Evolutionary conservation across 2,329 filamentous ascomycete genomes (phyloP).

Genomic region (Pseudogymnoascus sp.): DNA sequence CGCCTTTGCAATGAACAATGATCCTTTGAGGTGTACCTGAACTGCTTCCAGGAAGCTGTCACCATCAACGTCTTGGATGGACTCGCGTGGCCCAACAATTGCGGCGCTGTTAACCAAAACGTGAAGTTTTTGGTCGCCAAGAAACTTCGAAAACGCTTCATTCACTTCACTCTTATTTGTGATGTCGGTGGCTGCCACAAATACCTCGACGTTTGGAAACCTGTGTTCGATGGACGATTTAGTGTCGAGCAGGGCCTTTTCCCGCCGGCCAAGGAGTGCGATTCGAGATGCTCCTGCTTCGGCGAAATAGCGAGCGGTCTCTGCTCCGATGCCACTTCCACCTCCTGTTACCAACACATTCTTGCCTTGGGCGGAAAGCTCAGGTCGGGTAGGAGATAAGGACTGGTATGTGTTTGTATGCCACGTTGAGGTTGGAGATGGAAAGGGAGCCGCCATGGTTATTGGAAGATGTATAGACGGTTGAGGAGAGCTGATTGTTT

Average conservation of each 20-base stretch:
- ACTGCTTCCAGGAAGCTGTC: slow-evolving; percentile 29
- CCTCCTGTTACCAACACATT: slow-evolving; percentile 37
- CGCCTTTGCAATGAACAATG: slow-evolving; percentile 27
- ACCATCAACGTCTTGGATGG: slow-evolving; percentile 24
- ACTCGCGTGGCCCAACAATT: slow-evolving; percentile 22
- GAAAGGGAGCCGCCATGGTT: slow-evolving; percentile 27
- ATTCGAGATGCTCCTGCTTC: slow-evolving; percentile 36
- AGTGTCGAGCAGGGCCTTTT: slow-evolving; percentile 29
- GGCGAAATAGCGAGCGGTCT: slow-evolving; percentile 36
- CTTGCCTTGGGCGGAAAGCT: slow-evolving; percentile 33
- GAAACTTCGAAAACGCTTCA: slow-evolving; percentile 27
- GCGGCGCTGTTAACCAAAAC: slow-evolving; percentile 35
- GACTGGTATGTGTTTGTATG: slow-evolving; percentile 30
- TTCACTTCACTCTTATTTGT: slow-evolving; percentile 27
- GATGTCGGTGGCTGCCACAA: slow-evolving; percentile 27
- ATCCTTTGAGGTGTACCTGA: slow-evolving; percentile 28
- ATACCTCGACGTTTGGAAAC: slow-evolving; percentile 29
- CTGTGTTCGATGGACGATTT: slow-evolving; percentile 30
- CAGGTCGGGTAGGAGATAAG: slow-evolving; percentile 33
- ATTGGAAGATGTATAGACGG: slow-evolving; percentile 13
- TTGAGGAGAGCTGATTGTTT: slow-evolving; percentile 10
- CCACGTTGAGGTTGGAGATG: slow-evolving; percentile 32
- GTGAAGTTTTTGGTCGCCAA: slow-evolving; percentile 28
- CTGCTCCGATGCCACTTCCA: slow-evolving; percentile 38
- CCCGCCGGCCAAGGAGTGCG: slow-evolving; percentile 35